phyloP scores from a whole-genome alignment of 495 filamentous ascomycete genomes.

The Neurospora pannonica region DNA sequence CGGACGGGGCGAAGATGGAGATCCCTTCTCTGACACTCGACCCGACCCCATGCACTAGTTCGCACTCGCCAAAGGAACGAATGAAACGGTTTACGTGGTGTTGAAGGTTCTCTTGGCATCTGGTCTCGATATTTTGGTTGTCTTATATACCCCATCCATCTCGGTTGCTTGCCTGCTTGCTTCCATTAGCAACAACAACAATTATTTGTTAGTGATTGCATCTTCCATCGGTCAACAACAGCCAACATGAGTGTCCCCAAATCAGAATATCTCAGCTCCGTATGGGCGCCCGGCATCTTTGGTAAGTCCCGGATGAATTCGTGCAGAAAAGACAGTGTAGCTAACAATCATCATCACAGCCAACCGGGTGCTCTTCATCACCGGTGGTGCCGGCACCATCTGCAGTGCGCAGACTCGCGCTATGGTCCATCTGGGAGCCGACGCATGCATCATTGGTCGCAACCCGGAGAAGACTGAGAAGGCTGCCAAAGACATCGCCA shows the following conservation, averaged over 20 bases:
- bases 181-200: background rate
- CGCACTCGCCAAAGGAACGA: background rate
- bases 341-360: conserved; percentile 32
- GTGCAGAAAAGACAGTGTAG: background rate
- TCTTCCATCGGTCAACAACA: background rate
- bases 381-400: conserved; percentile 87
- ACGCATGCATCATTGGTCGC: conserved; percentile 88
- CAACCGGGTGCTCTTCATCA: conserved; percentile 90
- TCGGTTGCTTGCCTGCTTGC: background rate
- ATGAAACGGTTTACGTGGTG: background rate
- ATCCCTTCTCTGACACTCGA: background rate
- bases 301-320: conserved; percentile 33
- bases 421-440: conserved; percentile 79
- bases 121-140: background rate
- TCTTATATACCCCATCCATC: background rate
- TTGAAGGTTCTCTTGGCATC: background rate
- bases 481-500: conserved; percentile 70
- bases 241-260: conserved; percentile 55
- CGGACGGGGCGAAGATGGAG: background rate
- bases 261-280: conserved; percentile 65
- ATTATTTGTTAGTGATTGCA: background rate
- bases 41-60: background rate
- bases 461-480: conserved; percentile 81
- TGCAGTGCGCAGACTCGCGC: conserved; percentile 89
- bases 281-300: conserved; percentile 82